Evolutionary conservation across 495 filamentous ascomycete species (phyloP).

Genomic region (Annulohypoxylon maeteangense): DNA sequence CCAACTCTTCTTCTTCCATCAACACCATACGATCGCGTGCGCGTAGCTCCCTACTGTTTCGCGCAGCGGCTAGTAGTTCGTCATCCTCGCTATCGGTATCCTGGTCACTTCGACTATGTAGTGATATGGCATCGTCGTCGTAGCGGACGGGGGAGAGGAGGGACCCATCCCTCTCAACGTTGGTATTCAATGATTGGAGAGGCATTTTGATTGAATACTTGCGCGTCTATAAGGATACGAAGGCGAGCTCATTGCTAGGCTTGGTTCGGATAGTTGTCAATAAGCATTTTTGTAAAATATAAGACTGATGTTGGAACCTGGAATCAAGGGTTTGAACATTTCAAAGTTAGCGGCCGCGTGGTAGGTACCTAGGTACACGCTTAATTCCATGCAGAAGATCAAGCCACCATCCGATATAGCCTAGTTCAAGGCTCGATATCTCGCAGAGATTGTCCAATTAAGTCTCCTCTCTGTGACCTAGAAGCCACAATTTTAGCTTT

Average conservation of each 20-base stretch:
- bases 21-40: slow-evolving; percentile 80
- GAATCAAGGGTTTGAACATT: background rate
- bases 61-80: slow-evolving; percentile 68
- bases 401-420: slow-evolving; percentile 6
- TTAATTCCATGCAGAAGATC: slow-evolving; percentile 1
- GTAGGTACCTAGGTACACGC: background rate
- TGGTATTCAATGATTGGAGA: slow-evolving; percentile 34
- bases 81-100: slow-evolving; percentile 84
- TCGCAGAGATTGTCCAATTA: background rate
- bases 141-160: slow-evolving; percentile 72
- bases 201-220: slow-evolving; percentile 36
- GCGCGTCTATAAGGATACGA: slow-evolving; percentile 7
- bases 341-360: background rate
- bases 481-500: slow-evolving; percentile 5
- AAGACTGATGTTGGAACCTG: background rate
- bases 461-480: background rate
- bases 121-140: slow-evolving; percentile 74
- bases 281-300: slow-evolving; percentile 1
- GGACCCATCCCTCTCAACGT: slow-evolving; percentile 50
- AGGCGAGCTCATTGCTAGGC: slow-evolving; percentile 25
- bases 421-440: background rate
- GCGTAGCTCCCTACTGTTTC: slow-evolving; percentile 76
- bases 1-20: slow-evolving; percentile 88
- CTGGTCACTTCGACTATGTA: slow-evolving; percentile 74
- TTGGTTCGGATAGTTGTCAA: slow-evolving; percentile 1